Evolutionary conservation across 108 stramenopile species (phyloP), one percentile per base, ranked within the genome.

Genomic region (Stephanodiscus triporus): DNA sequence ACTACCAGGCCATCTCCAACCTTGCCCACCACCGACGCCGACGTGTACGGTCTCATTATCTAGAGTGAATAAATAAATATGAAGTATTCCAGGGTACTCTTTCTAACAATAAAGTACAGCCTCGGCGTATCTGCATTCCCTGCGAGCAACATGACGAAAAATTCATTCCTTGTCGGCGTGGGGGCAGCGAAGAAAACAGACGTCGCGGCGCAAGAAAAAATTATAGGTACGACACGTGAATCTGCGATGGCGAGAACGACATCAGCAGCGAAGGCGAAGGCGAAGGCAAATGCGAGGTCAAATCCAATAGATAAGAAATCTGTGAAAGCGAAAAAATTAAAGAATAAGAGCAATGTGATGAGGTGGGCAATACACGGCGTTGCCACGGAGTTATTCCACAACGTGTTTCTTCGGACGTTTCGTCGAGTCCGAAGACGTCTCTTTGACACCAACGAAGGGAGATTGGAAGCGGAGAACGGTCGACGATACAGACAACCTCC

Each of bases 361-460:
- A 59, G 80, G 59, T 81, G 80, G 80, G 63, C 68, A 9, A 22
- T 81, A n/a, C 69, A 64, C 27, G 80, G 80, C 9, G 64, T 81
- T 11, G 63, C 45, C 17, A 68, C 50, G 13, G 73, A 75, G 63
- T 48, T 81, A 56, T 70, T 56, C 27, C 73, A 75, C 30, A 81
- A 81, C 49, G 26, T 75, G 0, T 34, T 75, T 20, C 50, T 81
- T 29, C 68, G 80, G 29, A 45, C 23, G 9, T 54, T 80, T 17
- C 24, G 66, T 23, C 60, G 58, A 49, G 43, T 60, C 27, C 62
- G 60, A 37, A 9, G 22, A 50, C 42, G 8, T 13, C n/a, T 49
- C 43, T 20, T 63, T 2, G 29, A n/a, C 13, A 51, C 48, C 4
- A 50, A 30, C 10, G 50, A 63, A 36, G 16, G 57, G 45, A 14